Conservation (phyloP, 768 basidiomycete genomes). For the Trametes cubensis region DNA sequence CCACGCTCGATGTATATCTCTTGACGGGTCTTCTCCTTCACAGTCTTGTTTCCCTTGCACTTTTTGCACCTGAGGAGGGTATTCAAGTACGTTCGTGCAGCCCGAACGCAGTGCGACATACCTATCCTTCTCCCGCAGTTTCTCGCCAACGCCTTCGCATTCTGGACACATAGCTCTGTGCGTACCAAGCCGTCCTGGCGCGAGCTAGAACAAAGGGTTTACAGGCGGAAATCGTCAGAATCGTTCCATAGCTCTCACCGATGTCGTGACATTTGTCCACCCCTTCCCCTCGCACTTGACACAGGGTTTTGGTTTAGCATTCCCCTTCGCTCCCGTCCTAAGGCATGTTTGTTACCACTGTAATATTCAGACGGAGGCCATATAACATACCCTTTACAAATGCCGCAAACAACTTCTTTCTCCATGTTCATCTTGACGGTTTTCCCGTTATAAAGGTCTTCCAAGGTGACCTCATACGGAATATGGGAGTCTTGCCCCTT, state of each 20-base stretch:
- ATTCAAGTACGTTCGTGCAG: constrained; percentile 15
- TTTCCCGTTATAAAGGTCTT: constrained; percentile 93
- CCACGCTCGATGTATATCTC: constrained; percentile 88
- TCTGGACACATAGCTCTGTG: constrained; percentile 63
- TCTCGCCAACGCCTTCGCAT: constrained; percentile 70
- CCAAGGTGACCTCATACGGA: constrained; percentile 83
- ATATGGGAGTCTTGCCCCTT: constrained; percentile 76
- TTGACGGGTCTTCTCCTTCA: constrained; percentile 86
- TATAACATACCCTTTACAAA: constrained; percentile 73
- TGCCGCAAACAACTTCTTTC: constrained; percentile 74
- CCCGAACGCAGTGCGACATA: constrained; percentile 34
- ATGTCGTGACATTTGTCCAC: constrained; percentile 62
- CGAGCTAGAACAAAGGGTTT: constrained; percentile 37
- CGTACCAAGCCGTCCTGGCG: constrained; percentile 50
- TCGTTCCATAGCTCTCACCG: constrained; percentile 37
- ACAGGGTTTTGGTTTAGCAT: constrained; percentile 85
- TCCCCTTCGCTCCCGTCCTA: constrained; percentile 81
- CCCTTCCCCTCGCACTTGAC: constrained; percentile 83
- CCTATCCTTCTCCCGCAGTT: constrained; percentile 84
- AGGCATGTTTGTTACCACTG: no score
- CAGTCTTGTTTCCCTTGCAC: constrained; percentile 85
- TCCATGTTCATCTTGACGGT: constrained; percentile 88
- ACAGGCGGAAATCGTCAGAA: background rate
- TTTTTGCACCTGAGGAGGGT: constrained; percentile 77
- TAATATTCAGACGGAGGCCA: constrained; percentile 16